Conservation (phyloP, 1,284 basidiomycete species). For the Ustilago xerochloae region DNA sequence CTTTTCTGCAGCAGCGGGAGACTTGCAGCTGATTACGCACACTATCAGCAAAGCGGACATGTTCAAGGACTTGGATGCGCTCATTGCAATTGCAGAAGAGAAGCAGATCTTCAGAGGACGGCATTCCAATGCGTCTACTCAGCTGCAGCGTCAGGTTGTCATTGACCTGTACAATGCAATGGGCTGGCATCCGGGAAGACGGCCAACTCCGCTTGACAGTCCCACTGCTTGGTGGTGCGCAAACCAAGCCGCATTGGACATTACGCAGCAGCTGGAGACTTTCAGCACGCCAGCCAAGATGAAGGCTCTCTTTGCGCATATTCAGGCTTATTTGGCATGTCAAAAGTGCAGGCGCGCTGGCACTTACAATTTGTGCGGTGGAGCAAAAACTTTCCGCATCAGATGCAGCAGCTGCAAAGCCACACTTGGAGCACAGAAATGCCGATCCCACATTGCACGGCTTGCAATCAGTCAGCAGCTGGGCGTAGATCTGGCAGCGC, state of each 20-base stretch:
- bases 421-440: background rate
- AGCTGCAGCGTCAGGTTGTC: background rate
- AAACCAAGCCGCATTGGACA: background rate
- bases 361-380: background rate
- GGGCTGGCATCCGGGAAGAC: slow-evolving; percentile 1
- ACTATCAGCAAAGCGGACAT: background rate
- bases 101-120: slow-evolving; percentile 1
- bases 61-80: background rate
- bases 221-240: background rate
- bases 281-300: background rate
- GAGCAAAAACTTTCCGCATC: background rate
- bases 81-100: background rate
- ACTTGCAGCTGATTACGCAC: slow-evolving; percentile 8
- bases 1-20: background rate
- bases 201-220: slow-evolving; percentile 7
- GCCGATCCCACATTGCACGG: background rate
- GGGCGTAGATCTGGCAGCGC: background rate
- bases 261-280: background rate
- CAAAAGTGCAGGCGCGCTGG: background rate
- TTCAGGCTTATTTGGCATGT: background rate
- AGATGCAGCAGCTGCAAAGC: background rate
- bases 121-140: background rate
- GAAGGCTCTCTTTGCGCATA: background rate
- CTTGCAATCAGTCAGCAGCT: background rate
- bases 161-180: slow-evolving; percentile 7